Conservation (phyloP, 2,329 filamentous ascomycete species). For the Colletotrichum endophyticum region DNA sequence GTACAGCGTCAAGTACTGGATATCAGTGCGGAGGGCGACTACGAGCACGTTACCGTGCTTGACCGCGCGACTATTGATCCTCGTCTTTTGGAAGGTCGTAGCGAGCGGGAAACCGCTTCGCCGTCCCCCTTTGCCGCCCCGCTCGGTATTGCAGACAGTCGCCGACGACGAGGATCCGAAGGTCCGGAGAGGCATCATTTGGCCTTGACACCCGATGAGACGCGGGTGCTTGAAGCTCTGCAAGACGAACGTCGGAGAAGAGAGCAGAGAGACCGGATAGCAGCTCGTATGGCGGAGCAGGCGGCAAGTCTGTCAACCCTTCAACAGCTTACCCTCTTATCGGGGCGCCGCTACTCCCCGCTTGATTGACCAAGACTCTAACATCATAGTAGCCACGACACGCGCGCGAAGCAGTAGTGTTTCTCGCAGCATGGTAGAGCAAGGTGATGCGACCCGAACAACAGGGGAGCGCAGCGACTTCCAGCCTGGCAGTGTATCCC, state of each 20-base stretch:
- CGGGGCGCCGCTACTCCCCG: not conserved
- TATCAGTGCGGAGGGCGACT: conserved; percentile 63
- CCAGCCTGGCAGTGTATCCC: conserved; percentile 32
- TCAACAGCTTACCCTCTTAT: not conserved
- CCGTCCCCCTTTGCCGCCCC: conserved; percentile 26
- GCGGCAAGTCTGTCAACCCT: not conserved
- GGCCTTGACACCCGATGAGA: conserved; percentile 59
- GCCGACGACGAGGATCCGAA: conserved; percentile 10
- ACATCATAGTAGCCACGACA: conserved; percentile 29
- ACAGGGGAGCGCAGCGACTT: conserved; percentile 21
- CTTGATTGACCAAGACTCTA: conserved; percentile 19
- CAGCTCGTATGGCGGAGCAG: conserved; percentile 18
- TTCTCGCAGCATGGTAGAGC: conserved; percentile 23
- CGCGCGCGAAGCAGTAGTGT: conserved; percentile 37
- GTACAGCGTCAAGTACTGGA: conserved; percentile 71
- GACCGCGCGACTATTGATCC: conserved; percentile 62
- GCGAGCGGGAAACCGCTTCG: conserved; percentile 45
- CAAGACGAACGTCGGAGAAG: conserved; percentile 57
- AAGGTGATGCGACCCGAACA: not conserved
- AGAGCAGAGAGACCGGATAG: conserved; percentile 36
- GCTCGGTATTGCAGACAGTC: conserved; percentile 37
- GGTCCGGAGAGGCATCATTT: conserved; percentile 32
- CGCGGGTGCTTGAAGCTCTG: conserved; percentile 60
- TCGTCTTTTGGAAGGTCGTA: conserved; percentile 52
- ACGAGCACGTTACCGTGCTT: conserved; percentile 61